Base-by-base conservation (phyloP, 768 basidiomycete genomes). In the Amanita rubescens region DNA sequence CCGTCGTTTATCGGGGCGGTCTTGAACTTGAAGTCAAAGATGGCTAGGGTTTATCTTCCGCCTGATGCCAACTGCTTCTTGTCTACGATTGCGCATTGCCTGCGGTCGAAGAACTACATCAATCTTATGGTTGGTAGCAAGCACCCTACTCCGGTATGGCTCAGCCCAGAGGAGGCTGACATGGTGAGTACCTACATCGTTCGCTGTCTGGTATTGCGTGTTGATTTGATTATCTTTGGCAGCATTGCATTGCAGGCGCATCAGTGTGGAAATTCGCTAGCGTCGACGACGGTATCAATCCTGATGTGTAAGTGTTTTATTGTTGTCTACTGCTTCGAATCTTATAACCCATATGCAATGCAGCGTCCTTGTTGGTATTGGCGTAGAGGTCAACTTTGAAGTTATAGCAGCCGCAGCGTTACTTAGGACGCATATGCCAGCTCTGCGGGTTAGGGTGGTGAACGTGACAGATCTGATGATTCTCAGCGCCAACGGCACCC, bases 401-500 rank as follows among this genome's bases (percentile, higher is more conserved):
- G 85, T 92, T 52, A 84, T 95, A 62, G 86, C 89, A 2, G 92
- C 93, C 0, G 87, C 90, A 0, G 82, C 83, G 2, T 75, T 94
- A 19, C 79, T 94, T 22, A 84, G 85, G 60, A 80, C 81, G 61
- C 69, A 78, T 20, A 73, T 74, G n/a, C 83, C 88, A 2, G 75
- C 76, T 8, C 76, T 96, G 24, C 84, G 93, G 34, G 84, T 91
- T 6, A 82, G 90, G 17, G 87, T 94, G 53, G 82, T 94, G 54
- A 94, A 95, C 59, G 85, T 95, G 55, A 89, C 90, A 1, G 92
- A 95, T 61, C 74, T 94, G 42, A 86, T 96, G 81, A 84, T 94
- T 54, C 77, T 96, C 39, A 78, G 80, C 25, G 72, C 77, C 4
- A 65, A 63, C n/a, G 87, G 85, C 50, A 68, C 75, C 10, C 90